Evolutionary conservation across 306 rosid genomes (phyloP), one percentile per base, ranked within the genome.

Genomic region (Dalbergia cultrata): DNA sequence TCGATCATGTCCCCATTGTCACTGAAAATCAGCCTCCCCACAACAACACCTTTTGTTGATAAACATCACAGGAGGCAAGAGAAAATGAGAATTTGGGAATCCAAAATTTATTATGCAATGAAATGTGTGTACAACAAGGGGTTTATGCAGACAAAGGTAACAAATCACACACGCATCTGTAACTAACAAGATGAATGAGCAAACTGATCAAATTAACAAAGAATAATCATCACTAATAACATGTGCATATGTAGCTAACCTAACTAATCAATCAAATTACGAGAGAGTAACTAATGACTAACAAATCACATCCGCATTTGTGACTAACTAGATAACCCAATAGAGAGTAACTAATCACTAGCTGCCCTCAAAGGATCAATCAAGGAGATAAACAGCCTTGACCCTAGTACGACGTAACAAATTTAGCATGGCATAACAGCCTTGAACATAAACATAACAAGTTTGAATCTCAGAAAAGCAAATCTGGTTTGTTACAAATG

Each of bases 1-100:
- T 95, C 98, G 4, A 95, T 95, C 92, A 92, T 87, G 68, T 95
- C 98, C 5, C 98, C 97, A 63, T 91, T 90, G 81, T 95, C 98
- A 31, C 98, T 95, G 84, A 95, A 95, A 76, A 95, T 88, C 5
- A 95, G 83, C 21, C 98, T 81, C 6, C 98, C 98, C 33, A 92
- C 97, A 13, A 95, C 97, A 8, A 95, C 98, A 1, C 98, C 98
- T 33, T 87, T 62, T 6, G 68, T 62, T 33, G 44, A 62, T 7
- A 33, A 34, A 62, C 43, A 62, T 62, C 44, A 31, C 68, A 62
- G 13, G 18, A 33, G 12, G 34, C n/a, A 26, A 26, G 12, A 13
- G 68, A 62, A 62, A 16, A 62, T 7, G 10, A 62, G 44, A 62
- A 62, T 13, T 13, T 13, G 44, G 39, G n/a, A 31, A 62, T 14